Evolutionary conservation across 352 stramenopile species (phyloP).

Genomic region (Globisporangium mamillatum): DNA sequence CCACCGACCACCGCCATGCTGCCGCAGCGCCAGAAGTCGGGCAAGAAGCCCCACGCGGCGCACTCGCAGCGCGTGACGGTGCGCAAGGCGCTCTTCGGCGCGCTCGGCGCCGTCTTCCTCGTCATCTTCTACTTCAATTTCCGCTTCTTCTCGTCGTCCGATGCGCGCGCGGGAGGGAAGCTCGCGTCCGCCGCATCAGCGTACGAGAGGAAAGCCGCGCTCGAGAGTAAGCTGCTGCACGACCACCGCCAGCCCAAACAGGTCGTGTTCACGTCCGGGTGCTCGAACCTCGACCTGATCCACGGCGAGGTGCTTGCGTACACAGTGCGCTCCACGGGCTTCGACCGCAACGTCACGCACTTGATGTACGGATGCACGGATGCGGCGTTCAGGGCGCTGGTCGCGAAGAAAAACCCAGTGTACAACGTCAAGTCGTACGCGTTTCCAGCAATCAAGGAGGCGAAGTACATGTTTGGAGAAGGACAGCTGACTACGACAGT

Average conservation of each 20-base stretch:
- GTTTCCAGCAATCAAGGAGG: conserved; percentile 34
- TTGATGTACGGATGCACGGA: conserved; percentile 71
- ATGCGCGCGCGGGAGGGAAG: conserved; percentile 26
- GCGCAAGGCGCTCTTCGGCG: conserved; percentile 27
- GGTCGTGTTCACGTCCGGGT: conserved; percentile 77
- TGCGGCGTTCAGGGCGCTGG: conserved; percentile 30
- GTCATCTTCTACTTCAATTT: conserved; percentile 68
- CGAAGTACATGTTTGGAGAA: conserved; percentile 48
- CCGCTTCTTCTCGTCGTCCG: conserved; percentile 50
- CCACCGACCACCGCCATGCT: conserved; percentile 30
- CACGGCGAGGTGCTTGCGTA: conserved; percentile 70
- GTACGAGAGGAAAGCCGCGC: conserved; percentile 10
- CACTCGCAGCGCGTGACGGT: conserved; percentile 25
- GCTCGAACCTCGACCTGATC: conserved; percentile 56
- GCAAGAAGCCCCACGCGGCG: conserved; percentile 28
- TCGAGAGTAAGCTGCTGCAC: conserved; percentile 27
- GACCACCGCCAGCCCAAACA: conserved; percentile 60
- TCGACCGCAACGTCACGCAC: conserved; percentile 57
- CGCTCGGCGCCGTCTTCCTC: conserved; percentile 40
- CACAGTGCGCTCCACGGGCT: conserved; percentile 56
- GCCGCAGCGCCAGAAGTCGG: conserved; percentile 45
- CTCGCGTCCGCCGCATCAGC: conserved; percentile 8
- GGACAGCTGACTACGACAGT: conserved; percentile 61
- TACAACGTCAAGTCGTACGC: conserved; percentile 42
- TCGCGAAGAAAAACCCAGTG: conserved; percentile 46